Percentiles rank a stretch among this genome's conserved stretches.
Evolutionary conservation across 176 grass and related monocot genomes (phyloP).

Genomic region (Bolboschoenus planiculmis): DNA sequence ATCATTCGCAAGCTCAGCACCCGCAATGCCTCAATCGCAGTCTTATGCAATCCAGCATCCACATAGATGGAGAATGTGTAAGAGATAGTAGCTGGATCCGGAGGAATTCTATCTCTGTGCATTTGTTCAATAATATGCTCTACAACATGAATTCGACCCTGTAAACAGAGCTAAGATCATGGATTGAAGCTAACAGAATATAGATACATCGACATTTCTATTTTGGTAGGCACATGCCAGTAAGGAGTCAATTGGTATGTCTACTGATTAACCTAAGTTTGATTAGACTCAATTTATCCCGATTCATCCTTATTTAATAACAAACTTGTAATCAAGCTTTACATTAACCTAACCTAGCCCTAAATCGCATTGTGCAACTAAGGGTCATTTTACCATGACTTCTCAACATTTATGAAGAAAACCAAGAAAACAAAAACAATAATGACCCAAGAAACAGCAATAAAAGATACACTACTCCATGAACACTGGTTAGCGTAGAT

Average conservation of each 20-base stretch:
- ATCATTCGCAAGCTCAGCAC: slow-evolving; percentile 78
- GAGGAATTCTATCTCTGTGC: slow-evolving; percentile 48
- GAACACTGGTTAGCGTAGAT: background rate
- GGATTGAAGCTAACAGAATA: slow-evolving; percentile 10
- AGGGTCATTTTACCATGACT: background rate
- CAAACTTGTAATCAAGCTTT: background rate
- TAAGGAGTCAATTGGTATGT: background rate
- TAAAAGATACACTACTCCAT: background rate
- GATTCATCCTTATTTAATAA: background rate
- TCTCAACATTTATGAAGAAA: background rate
- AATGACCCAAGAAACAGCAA: background rate
- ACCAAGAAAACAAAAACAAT: background rate
- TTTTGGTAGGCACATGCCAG: background rate
- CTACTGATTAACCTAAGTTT: background rate
- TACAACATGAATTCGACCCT: slow-evolving; percentile 67
- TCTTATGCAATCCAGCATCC: slow-evolving; percentile 42
- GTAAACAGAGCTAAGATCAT: background rate
- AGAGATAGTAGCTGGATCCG: slow-evolving; percentile 51
- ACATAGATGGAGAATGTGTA: slow-evolving; percentile 55
- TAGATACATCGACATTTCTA: slow-evolving; percentile 12
- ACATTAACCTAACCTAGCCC: background rate
- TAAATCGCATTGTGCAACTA: background rate
- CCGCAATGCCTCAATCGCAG: slow-evolving; percentile 63
- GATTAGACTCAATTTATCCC: background rate
- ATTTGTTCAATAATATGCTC: slow-evolving; percentile 59